Evolutionary conservation across 23 red algal genomes (phyloP), one percentile per base, ranked within the genome.

Genomic region (Gracilaria vermiculophylla): DNA sequence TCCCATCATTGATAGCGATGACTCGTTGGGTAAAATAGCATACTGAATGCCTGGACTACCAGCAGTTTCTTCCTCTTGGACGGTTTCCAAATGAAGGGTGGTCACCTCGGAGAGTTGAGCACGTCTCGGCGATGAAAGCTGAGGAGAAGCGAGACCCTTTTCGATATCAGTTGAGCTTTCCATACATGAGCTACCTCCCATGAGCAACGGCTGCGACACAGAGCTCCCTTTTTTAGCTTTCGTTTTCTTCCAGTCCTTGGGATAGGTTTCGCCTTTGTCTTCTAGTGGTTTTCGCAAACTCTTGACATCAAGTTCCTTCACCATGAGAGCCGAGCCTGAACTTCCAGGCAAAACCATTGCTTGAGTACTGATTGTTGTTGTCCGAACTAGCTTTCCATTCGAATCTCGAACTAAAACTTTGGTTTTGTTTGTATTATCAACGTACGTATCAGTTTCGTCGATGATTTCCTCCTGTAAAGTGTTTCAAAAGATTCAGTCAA

Each of bases 371-470:
- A 54, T 54, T 15, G 69, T 53, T 32, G 61, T 76, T 20, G 64
- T 69, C 11, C 90, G 66, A 56, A 83, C 78, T 29, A 93, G 71
- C 20, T 85, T 60, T 21, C 90, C 90, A 11, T 93, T 80, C 7
- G 80, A 23, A 44, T 76, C 72, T 3, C 90, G 90, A 12, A 85
- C 79, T 44, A 93, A 60, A 31, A 97, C 85, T 47, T 66, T 78
- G 43, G 80, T 61, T 41, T 69, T 77, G 39, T 60, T 86, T 43
- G 75, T 81, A 56, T 99, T 99, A 54, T 94, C 87, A 48, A 80
- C 60, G 65, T 92, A 99, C 34, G 82, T 81, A 66, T 99, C 97
- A 27, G 97, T 99, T 79, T 99, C 97, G 77, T 99, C 97, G 43
- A 95, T 55, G 43, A 99, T 94, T 53, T 99, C 92, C 43, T 92